These are phyloP conservation scores for Alternaria dauci DNA, from an alignment of 2,329 filamentous ascomycete species.

Conservation along the genomic window DNA sequence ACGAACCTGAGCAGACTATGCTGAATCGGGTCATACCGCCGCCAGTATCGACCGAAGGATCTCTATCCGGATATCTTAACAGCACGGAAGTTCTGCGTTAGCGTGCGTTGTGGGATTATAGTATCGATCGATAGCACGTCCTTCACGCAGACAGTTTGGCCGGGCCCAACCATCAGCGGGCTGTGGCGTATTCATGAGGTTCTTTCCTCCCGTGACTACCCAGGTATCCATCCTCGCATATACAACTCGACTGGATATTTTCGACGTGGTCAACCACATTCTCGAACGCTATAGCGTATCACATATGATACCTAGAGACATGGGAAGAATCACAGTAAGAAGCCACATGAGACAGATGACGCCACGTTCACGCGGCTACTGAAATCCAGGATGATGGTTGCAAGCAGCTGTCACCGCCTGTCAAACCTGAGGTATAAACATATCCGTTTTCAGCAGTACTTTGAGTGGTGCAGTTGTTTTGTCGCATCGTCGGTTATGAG, in stretches of 20 bases:
- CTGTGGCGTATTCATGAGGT: too few relatives aligned
- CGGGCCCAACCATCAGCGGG: too few relatives aligned
- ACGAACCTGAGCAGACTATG: background rate
- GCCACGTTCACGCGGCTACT: conserved; percentile 1
- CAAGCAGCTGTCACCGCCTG: conserved; percentile 10
- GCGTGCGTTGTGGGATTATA: background rate
- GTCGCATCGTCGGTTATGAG: conserved; percentile 22
- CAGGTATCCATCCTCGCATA: background rate
- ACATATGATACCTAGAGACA: background rate
- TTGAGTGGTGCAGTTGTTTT: conserved; percentile 6
- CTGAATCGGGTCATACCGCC: background rate
- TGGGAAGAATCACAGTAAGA: background rate
- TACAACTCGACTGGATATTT: background rate
- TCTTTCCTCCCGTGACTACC: background rate
- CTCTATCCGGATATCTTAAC: background rate
- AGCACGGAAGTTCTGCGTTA: background rate
- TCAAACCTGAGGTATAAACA: conserved; percentile 15
- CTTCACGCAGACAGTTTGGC: too few relatives aligned
- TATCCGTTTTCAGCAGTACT: background rate
- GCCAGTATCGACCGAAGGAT: background rate
- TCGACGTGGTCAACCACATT: background rate
- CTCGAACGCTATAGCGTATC: background rate
- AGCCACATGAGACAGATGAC: background rate
- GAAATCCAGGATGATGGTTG: conserved; percentile 12
- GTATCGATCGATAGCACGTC: too few relatives aligned